Evolutionary conservation across 768 basidiomycete genomes (phyloP), one percentile per base, ranked within the genome.

Genomic region (Clathrus columnatus): DNA sequence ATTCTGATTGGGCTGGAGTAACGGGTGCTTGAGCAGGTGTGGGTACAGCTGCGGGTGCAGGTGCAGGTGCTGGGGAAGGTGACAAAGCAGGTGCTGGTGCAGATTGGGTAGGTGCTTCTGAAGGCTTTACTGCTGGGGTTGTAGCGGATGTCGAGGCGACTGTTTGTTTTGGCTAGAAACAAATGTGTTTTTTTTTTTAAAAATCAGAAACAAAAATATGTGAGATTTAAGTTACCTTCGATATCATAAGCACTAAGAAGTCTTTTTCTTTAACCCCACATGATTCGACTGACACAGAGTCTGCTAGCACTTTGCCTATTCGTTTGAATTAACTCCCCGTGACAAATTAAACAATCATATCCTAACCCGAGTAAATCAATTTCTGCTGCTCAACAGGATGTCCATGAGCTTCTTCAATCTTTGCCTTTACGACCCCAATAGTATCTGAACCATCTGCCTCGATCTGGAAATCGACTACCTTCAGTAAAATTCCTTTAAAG

Each of bases 231-330:
- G 73, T 50, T 59, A 94, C 94, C 83, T 96, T 98, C 50, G 92
- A 82, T 29, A 97, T 90, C 95, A 98, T 99, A 43, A 99, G 82
- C n/a, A 99, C 96, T 58, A 98, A 73, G 73, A 99, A 99, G 69
- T 96, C 95, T 74, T 96, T 98, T 72, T 98, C 95, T 73, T 96
- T 94, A 76, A 98, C 89, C 52, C 86, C 82, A 64, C 86, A 88
- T 46, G 87, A 85, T 62, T 80, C 87, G 30, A 99, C 79, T 1
- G 86, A 87, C 75, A 93, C 94, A 57, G 83, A 81, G 68, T 99
- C 93, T 8, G 81, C 67, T 20, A 98, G 78, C 47, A 99, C 86
- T 76, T 95, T 94, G 53, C 96, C 95, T 96, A 67, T 23, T 59
- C 50, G 28, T 27, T 41, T 57, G 55, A 48, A 36, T 43, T 21